These are phyloP conservation scores for Danielia reshetovae DNA, from an alignment of 805 yeast species.

Conservation along the genomic window DNA sequence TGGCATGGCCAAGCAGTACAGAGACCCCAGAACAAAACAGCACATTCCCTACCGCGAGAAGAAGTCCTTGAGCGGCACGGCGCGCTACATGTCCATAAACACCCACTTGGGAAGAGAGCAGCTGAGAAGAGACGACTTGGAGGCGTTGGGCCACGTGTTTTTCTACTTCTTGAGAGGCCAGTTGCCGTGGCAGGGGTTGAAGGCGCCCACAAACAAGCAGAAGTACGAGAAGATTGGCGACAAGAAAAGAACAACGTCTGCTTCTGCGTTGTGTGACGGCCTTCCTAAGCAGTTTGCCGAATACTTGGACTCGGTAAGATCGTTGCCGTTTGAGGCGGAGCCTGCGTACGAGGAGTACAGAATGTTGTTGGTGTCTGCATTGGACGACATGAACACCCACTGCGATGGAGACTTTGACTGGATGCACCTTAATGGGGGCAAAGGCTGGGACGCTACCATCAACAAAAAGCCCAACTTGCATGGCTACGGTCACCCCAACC, in stretches of 20 bases:
- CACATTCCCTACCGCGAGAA: conserved; percentile 92
- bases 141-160: conserved; percentile 89
- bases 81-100: conserved; percentile 91
- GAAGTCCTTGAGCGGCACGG: conserved; percentile 95
- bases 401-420: conserved; percentile 76
- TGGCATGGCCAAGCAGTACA: conserved; percentile 83
- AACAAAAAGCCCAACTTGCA: conserved; percentile 77
- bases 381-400: conserved; percentile 53
- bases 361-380: conserved; percentile 54
- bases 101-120: conserved; percentile 97
- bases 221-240: conserved; percentile 96
- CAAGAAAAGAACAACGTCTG: conserved; percentile 85
- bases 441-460: conserved; percentile 75
- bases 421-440: conserved; percentile 75
- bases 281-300: conserved; percentile 74
- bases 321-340: conserved; percentile 70
- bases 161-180: conserved; percentile 94
- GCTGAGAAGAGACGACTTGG: conserved; percentile 93
- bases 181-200: conserved; percentile 97
- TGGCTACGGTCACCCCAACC: conserved; percentile 75
- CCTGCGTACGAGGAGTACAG: conserved; percentile 73
- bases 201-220: conserved; percentile 95
- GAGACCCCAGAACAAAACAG: conserved; percentile 75
- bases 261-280: conserved; percentile 76
- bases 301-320: conserved; percentile 64